Base-by-base conservation (phyloP, 2,329 filamentous ascomycete species). In the Sclerotinia nivalis region DNA sequence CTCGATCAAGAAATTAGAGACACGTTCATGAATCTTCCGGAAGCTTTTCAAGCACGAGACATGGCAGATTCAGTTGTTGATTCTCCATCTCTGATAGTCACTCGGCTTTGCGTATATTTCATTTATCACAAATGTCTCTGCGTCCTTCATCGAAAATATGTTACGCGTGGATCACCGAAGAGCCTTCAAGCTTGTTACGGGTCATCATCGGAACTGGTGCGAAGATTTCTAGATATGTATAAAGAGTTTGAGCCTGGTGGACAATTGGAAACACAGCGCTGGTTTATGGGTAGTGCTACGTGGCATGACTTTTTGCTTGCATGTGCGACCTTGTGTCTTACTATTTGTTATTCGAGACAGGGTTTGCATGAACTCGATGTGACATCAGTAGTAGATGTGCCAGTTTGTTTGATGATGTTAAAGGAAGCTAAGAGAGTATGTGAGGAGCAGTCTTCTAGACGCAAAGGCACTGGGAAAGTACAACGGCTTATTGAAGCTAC, bases 281-380 rank as follows among this genome's bases (percentile, higher is more conserved):
- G 76, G 74, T 74, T 77, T 66, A 58, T 77, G 7, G 73, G 68
- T 20, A 77, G 73, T 65, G 73, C 77, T 25, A 77, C 73, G 4
- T 70, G 73, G 70, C 75, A 78, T 70, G 76, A 78, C 49, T 78
- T 77, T 59, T 69, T 77, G 2, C 59, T 78, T 34, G 75, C 75
- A 1, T 68, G 73, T 43, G 75, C 76, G 71, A 73, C 75, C 8
- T 72, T 77, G 15, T 77, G 74, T 65, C 70, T 76, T 45, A 45
- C 34, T 18, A 13, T 61, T 20, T 61, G 22, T 10, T 61, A 61
- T 47, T 28, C 58, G 22, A 61, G 18, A 61, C 37, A 61, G 28
- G 2, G 37, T 40, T 12, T 31, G 15, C 2, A 34, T 40, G 34
- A 59, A 34, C 8, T 15, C 10, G 56, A 59, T n/a, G 40, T 43